phyloP scores from a whole-genome alignment of 129 eudicot species.

The Escallonia herrerae region DNA sequence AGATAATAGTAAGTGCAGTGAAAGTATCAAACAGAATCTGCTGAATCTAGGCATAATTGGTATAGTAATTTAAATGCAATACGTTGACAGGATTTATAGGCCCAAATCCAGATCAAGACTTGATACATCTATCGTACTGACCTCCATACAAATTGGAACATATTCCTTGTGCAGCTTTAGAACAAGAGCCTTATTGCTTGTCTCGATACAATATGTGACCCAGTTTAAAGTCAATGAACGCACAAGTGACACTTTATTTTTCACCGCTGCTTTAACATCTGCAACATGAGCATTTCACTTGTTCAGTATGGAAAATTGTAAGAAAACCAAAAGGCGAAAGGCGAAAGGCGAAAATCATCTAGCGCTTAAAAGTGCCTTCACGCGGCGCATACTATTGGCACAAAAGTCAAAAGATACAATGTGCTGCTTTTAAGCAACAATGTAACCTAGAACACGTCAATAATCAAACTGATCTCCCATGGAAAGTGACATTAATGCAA shows the following conservation, averaged over 20 bases:
- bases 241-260: slow-evolving; percentile 97
- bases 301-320: background rate
- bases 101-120: background rate
- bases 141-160: slow-evolving; percentile 99
- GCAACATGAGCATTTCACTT: slow-evolving; percentile 27
- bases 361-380: background rate
- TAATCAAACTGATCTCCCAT: no score
- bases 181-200: slow-evolving; percentile 80
- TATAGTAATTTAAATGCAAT: background rate
- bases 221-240: slow-evolving; percentile 88
- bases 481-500: no score
- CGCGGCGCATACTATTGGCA: background rate
- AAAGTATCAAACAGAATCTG: background rate
- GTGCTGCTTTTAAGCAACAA: no score
- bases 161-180: slow-evolving; percentile 94
- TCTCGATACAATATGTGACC: slow-evolving; percentile 88
- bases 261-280: slow-evolving; percentile 89
- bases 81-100: background rate
- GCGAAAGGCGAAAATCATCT: background rate
- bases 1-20: background rate
- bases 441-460: no score
- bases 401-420: background rate
- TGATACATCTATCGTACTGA: slow-evolving; percentile 29
- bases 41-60: background rate
- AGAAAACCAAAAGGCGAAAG: background rate